A percentile compares a stretch with the other conserved stretches of the same genome.
Conservation (phyloP, 2,329 filamentous ascomycete species). For the Aspergillus eucalypticola region DNA sequence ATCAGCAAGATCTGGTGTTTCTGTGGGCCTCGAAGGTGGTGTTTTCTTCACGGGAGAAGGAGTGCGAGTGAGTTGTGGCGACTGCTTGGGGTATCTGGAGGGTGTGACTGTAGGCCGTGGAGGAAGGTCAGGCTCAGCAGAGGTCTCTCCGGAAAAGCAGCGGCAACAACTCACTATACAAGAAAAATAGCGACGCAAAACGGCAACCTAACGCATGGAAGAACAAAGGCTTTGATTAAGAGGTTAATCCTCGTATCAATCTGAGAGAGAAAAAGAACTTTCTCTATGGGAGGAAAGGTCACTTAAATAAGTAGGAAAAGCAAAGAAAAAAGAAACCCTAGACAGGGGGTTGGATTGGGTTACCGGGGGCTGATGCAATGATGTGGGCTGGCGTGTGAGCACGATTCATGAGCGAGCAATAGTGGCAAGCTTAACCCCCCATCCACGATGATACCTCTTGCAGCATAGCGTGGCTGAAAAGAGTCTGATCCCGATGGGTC, state of each 20-base stretch:
- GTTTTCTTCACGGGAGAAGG: background rate
- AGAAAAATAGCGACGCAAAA: conserved; percentile 12
- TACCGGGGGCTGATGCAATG: conserved; percentile 3
- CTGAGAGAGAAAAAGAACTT: background rate
- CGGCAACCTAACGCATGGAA: conserved; percentile 11
- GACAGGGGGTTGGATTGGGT: background rate
- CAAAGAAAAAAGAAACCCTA: background rate
- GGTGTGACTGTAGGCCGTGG: conserved; percentile 6
- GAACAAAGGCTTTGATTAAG: background rate
- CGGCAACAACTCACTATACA: conserved; percentile 11
- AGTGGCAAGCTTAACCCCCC: background rate
- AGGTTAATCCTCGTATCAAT: background rate
- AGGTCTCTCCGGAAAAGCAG: conserved; percentile 8
- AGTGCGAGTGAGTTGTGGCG: background rate
- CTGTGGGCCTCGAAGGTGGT: background rate
- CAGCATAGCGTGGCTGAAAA: conserved; percentile 8
- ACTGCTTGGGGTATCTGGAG: conserved; percentile 12
- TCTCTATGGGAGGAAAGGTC: background rate
- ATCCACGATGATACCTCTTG: background rate
- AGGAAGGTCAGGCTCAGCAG: conserved; percentile 9
- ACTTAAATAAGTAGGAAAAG: conserved; percentile 5
- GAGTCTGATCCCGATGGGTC: background rate
- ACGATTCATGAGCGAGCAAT: background rate
- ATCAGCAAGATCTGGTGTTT: background rate
- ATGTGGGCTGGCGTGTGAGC: background rate